These are phyloP conservation scores for Thelephora terrestris DNA, from an alignment of 1,284 basidiomycete genomes.

Conservation along the genomic window DNA sequence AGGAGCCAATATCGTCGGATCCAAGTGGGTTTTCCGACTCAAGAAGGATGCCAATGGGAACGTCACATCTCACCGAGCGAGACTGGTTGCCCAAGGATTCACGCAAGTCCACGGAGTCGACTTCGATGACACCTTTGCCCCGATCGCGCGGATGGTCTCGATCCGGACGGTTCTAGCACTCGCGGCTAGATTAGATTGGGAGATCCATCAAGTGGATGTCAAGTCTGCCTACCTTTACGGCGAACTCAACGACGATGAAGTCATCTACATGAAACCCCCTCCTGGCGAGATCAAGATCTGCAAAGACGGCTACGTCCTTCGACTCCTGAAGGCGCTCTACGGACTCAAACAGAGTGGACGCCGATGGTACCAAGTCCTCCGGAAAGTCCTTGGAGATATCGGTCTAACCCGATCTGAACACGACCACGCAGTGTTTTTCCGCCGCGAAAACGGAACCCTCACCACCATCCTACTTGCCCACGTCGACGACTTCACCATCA, in stretches of 20 bases:
- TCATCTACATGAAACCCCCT: conserved; percentile 18
- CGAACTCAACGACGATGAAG: conserved; percentile 13
- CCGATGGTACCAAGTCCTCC: conserved; percentile 9
- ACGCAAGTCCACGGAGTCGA: conserved; percentile 26
- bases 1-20: conserved; percentile 16
- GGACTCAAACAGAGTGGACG: conserved; percentile 18
- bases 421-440: conserved; percentile 15
- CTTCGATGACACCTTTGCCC: conserved; percentile 25
- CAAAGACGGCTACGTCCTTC: conserved; percentile 6
- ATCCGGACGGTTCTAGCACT: conserved; percentile 20
- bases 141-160: conserved; percentile 20
- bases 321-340: conserved; percentile 14
- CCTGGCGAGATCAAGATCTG: conserved; percentile 7
- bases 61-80: conserved; percentile 20
- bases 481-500: conserved; percentile 20
- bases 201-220: conserved; percentile 24
- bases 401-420: conserved; percentile 7
- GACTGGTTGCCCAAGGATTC: conserved; percentile 30
- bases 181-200: conserved; percentile 17
- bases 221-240: conserved; percentile 24
- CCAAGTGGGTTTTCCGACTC: conserved; percentile 21
- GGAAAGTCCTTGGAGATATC: conserved; percentile 5
- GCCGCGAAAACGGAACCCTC: background rate
- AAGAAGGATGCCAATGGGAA: conserved; percentile 22
- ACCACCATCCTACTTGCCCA: conserved; percentile 10